Conservation (phyloP, 163 green algal species). For the Scenedesmus sp. region DNA sequence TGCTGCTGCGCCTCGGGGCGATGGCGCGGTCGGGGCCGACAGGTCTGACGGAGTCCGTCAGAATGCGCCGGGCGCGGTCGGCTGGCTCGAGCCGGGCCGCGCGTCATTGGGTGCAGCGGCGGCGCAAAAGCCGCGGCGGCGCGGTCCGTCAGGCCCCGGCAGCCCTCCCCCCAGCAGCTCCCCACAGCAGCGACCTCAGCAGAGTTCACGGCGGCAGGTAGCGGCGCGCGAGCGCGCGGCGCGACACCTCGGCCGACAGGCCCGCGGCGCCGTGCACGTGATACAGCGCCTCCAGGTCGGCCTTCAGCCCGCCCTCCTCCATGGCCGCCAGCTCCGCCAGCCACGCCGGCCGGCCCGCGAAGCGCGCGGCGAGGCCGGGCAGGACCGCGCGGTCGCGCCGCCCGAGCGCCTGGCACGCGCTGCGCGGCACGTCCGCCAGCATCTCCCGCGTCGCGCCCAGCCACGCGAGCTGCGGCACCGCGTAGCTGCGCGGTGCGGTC, state of each 20-base stretch:
- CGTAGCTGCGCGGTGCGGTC: constrained; percentile 45
- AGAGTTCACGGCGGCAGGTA: constrained; percentile 23
- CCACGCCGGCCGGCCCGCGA: constrained; percentile 52
- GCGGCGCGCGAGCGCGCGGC: constrained; percentile 14
- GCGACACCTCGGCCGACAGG: background rate
- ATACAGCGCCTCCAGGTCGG: constrained; percentile 74
- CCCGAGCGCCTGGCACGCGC: constrained; percentile 54
- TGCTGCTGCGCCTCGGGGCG: constrained; percentile 9
- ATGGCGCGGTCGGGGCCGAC: too few species aligned
- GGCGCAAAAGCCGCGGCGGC: background rate
- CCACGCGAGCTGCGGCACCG: constrained; percentile 66
- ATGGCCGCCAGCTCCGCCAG: constrained; percentile 70
- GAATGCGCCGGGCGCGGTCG: too few species aligned
- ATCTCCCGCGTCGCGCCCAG: constrained; percentile 59
- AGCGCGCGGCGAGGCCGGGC: constrained; percentile 31
- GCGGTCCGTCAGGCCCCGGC: background rate
- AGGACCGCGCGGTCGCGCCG: constrained; percentile 55
- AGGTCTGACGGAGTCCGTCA: too few species aligned
- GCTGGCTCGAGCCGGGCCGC: too few species aligned
- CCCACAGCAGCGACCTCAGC: background rate
- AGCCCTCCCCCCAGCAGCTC: background rate
- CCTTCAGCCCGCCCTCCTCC: constrained; percentile 55
- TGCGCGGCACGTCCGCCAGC: constrained; percentile 46
- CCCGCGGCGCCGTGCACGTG: constrained; percentile 31
- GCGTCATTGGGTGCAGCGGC: background rate